phyloP scores from a whole-genome alignment of 192 early-diverging fungal genomes.

The Cetraspora pellucida region DNA sequence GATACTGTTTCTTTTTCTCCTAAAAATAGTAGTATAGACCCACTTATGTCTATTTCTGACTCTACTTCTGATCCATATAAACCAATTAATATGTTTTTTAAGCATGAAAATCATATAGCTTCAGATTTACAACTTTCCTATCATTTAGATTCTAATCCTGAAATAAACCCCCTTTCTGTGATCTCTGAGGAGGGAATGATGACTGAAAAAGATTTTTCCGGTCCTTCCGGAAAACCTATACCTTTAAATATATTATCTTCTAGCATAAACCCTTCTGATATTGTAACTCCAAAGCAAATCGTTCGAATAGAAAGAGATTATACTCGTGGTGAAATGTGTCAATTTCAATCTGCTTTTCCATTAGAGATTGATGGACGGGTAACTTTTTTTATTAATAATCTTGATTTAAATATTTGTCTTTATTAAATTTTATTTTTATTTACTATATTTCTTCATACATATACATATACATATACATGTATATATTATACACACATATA shows the following conservation, averaged over 20 bases:
- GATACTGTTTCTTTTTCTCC: too few relatives aligned
- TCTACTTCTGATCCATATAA: background rate
- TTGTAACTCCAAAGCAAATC: conserved; percentile 16
- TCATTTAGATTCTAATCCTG: conserved; percentile 3
- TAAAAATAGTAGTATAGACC: background rate
- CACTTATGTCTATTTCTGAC: too few relatives aligned
- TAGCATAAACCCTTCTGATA: background rate
- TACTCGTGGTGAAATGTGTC: conserved; percentile 28
- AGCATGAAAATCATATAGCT: background rate
- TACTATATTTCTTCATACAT: too few relatives aligned
- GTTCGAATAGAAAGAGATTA: conserved; percentile 34
- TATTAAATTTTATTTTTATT: background rate
- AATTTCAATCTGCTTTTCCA: conserved; percentile 30
- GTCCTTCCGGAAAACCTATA: background rate
- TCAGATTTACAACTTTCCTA: background rate
- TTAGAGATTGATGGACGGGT: conserved; percentile 29
- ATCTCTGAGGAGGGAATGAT: conserved; percentile 24
- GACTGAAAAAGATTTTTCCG: background rate
- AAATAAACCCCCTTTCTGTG: background rate
- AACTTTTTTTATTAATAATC: background rate
- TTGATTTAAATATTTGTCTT: background rate
- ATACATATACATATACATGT: too few relatives aligned
- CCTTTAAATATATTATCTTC: background rate
- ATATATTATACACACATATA: too few relatives aligned
- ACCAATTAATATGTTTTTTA: background rate